Evolutionary conservation across 148 eudicot genomes (phyloP), one percentile per base, ranked within the genome.

Genomic region (Rhododendron molle): DNA sequence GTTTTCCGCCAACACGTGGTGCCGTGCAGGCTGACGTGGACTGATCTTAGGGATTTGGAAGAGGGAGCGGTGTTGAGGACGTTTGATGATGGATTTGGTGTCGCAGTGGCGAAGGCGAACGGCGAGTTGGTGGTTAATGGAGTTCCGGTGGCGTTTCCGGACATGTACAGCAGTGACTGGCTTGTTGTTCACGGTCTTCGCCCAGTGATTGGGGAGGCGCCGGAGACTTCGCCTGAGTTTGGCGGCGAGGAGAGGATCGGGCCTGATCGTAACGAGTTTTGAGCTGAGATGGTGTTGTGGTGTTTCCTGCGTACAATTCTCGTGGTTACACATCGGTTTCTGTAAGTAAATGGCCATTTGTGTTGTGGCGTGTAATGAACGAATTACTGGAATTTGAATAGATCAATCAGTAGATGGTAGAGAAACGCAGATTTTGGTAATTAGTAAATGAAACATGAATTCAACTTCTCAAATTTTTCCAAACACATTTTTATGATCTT

Each of bases 151-250:
- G 20, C 74, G 26, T 54, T 81, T 81, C 84, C 60, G 36, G 87
- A 81, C 49, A 49, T 86, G 81, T 86, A 50, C 49, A 30, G 21
- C 3, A 81, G 81, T 11, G 80, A 86, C 43, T 81, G 87, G 87
- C 84, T 86, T 54, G 67, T 81, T 38, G 81, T 86, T 16, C 87
- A 86, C n/a, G 84, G 87, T 6, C 78, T 86, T 12, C 87, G 60
- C 49, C 52, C 74, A 65, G 84, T 86, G 43, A 34, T 73, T 6
- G 85, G 72, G 60, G 85, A 83, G 85, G 13, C 4, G 15, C 74
- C n/a, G 5, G 80, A 20, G 52, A 18, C 83, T 23, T 60, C 83
- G 7, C 23, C 30, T 58, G 73, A 38, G 44, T 81, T 12, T n/a
- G 74, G 74, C 56, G 34, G 71, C 14, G 58, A 40, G n/a, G 78